phyloP scores from a whole-genome alignment of 805 yeast genomes.

The Diddensiella caesifluorescens region DNA sequence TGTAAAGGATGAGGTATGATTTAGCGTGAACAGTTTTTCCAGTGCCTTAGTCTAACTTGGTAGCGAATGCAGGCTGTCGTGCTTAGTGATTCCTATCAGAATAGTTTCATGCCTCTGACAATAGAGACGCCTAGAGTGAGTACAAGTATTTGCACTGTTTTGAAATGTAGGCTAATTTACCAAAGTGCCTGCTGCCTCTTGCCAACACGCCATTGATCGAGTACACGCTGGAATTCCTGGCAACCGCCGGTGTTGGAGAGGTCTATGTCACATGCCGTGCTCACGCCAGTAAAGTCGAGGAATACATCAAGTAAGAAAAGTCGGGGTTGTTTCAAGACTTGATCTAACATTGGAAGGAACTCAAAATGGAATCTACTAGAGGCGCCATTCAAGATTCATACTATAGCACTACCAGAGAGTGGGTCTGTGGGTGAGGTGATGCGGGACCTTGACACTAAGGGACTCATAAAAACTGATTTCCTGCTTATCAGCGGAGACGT shows the following conservation, averaged over 20 bases:
- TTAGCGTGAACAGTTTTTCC: not conserved
- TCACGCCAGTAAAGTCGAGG: slow-evolving; percentile 84
- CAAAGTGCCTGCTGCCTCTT: slow-evolving; percentile 76
- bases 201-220: slow-evolving; percentile 93
- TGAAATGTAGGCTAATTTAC: not conserved
- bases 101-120: slow-evolving; percentile 89
- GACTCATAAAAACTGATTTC: slow-evolving; percentile 85
- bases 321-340: slow-evolving; percentile 5
- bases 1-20: slow-evolving; percentile 11
- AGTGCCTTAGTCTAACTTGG: not conserved
- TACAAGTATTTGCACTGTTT: not conserved
- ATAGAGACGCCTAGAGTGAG: slow-evolving; percentile 65
- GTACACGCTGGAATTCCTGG: slow-evolving; percentile 89
- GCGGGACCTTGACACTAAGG: slow-evolving; percentile 91
- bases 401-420: slow-evolving; percentile 79
- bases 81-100: slow-evolving; percentile 87
- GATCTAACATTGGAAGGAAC: slow-evolving; percentile 11
- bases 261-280: slow-evolving; percentile 86
- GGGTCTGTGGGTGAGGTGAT: slow-evolving; percentile 95
- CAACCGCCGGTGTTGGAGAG: slow-evolving; percentile 83
- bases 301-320: slow-evolving; percentile 53
- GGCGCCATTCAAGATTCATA: slow-evolving; percentile 76
- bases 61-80: slow-evolving; percentile 82
- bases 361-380: slow-evolving; percentile 40
- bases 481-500: slow-evolving; percentile 90